Evolutionary conservation across 306 rosid species (phyloP), one percentile per base, ranked within the genome.

Genomic region (Glycine tomentella): DNA sequence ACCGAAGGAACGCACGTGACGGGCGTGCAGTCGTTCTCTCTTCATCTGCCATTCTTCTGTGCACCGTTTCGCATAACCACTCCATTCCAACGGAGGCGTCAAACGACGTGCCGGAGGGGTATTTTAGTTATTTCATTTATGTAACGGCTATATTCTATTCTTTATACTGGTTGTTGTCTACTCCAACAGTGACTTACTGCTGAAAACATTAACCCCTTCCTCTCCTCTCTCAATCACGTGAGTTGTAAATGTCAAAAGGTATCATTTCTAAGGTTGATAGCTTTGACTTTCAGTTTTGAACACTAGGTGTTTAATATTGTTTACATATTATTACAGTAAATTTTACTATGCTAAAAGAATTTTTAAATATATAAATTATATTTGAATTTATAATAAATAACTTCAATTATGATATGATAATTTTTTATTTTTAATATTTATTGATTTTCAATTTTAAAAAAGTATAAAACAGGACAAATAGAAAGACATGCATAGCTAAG

Each of bases 101-200:
- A 70, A 70, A 70, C 61, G 45, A 50, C 75, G 61, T 70, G 61
- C 25, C 75, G 7, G 8, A n/a, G 9, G 59, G 59, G 62, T 56
- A 56, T 15, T 56, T 56, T 16, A 15, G 33, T 16, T 10, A 2
- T 56, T 56, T 15, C 10, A 8, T 0, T 7, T 16, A 3, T 56
- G 31, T 56, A 56, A 56, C 62, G 62, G 31, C 1, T 55, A 55
- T 55, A 55, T 15, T n/a, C 0, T 53, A 55, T 55, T n/a, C 11
- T 56, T 53, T 53, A 17, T 6, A n/a, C n/a, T n/a, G n/a, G n/a
- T 52, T 14, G 17, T 14, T 56, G 59, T n/a, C 9, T 7, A 6
- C 4, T n/a, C 9, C 9, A 53, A 51, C 15, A 51, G 16, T 51
- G 16, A 51, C 2, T 51, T 5, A 5, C 56, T 5, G 56, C 56